Percentiles rank a stretch among this genome's conserved stretches.
Conservation (phyloP, 495 filamentous ascomycete species). For the Zalerion maritima region DNA sequence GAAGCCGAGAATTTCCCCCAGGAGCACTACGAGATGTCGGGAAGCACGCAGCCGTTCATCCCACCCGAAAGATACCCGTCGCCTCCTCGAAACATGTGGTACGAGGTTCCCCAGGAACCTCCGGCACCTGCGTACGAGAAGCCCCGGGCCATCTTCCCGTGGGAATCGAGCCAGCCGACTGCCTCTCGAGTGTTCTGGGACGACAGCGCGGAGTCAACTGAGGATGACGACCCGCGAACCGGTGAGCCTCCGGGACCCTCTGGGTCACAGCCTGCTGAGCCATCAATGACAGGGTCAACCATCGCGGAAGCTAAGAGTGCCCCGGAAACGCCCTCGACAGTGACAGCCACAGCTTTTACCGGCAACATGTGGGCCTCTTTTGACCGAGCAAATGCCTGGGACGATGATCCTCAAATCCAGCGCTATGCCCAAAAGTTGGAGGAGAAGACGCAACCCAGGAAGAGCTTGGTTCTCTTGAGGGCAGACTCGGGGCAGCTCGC, state of each 20-base stretch:
- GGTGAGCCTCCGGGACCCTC: constrained; percentile 3
- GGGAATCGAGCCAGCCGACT: constrained; percentile 52
- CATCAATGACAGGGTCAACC: constrained; percentile 21
- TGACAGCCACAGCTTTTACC: constrained; percentile 26
- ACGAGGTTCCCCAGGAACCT: constrained; percentile 52
- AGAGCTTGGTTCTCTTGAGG: too few relatives aligned
- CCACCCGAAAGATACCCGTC: constrained; percentile 63
- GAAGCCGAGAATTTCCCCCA: constrained; percentile 65
- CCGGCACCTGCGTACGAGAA: constrained; percentile 39
- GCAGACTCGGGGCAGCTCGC: too few relatives aligned
- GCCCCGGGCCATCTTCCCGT: constrained; percentile 65
- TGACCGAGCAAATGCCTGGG: constrained; percentile 66
- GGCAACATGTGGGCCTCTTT: constrained; percentile 49
- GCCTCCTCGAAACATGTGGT: constrained; percentile 74
- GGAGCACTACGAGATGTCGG: constrained; percentile 63
- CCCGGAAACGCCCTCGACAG: constrained; percentile 31
- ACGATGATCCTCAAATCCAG: constrained; percentile 69
- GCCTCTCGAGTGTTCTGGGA: constrained; percentile 62
- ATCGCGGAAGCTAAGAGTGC: constrained; percentile 23
- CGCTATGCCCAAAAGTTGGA: constrained; percentile 51
- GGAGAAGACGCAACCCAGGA: too few relatives aligned
- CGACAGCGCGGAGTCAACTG: too few relatives aligned
- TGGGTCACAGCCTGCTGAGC: constrained; percentile 10
- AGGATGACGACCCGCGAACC: constrained; percentile 14
- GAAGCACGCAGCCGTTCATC: constrained; percentile 52